These are phyloP conservation scores for Sporothrix pallida DNA, from an alignment of 2,329 filamentous ascomycete species.

Conservation along the genomic window DNA sequence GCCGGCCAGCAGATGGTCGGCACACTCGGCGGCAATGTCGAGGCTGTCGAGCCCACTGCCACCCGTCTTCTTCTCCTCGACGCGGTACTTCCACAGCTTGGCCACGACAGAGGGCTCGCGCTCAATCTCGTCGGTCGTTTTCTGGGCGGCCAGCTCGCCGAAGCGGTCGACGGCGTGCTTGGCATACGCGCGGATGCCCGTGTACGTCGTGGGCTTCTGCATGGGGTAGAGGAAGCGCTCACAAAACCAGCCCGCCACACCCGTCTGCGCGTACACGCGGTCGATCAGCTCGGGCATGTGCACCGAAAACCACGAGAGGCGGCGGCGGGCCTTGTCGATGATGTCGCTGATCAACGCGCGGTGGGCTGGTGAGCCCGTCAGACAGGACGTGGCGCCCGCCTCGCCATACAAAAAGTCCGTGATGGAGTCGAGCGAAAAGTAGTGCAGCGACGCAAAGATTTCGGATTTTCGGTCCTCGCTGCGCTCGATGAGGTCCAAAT, in stretches of 20 bases:
- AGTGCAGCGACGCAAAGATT: slow-evolving; percentile 56
- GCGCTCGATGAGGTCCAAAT: slow-evolving; percentile 34
- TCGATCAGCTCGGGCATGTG: slow-evolving; percentile 53
- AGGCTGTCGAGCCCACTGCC: slow-evolving; percentile 43
- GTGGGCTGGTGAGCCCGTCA: slow-evolving; percentile 40
- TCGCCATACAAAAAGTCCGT: slow-evolving; percentile 58
- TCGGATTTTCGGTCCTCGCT: slow-evolving; percentile 44
- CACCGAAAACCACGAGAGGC: slow-evolving; percentile 56
- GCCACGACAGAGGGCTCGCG: slow-evolving; percentile 46
- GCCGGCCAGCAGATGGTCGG: slow-evolving; percentile 60
- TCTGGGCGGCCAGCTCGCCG: background rate
- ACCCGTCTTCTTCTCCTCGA: background rate
- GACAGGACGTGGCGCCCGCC: slow-evolving; percentile 49
- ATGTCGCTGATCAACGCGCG: slow-evolving; percentile 55
- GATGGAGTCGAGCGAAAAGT: slow-evolving; percentile 59
- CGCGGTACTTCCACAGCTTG: slow-evolving; percentile 43
- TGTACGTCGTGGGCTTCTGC: slow-evolving; percentile 57
- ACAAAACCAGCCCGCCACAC: slow-evolving; percentile 45
- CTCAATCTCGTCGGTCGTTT: slow-evolving; percentile 28
- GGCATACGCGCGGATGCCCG: slow-evolving; percentile 51
- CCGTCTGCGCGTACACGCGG: slow-evolving; percentile 55
- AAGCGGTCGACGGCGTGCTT: slow-evolving; percentile 41
- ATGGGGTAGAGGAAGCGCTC: slow-evolving; percentile 52
- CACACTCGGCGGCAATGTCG: slow-evolving; percentile 59
- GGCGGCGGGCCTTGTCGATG: slow-evolving; percentile 52